Conservation (phyloP, 208 protist genomes). For the Crithidia sp. region DNA sequence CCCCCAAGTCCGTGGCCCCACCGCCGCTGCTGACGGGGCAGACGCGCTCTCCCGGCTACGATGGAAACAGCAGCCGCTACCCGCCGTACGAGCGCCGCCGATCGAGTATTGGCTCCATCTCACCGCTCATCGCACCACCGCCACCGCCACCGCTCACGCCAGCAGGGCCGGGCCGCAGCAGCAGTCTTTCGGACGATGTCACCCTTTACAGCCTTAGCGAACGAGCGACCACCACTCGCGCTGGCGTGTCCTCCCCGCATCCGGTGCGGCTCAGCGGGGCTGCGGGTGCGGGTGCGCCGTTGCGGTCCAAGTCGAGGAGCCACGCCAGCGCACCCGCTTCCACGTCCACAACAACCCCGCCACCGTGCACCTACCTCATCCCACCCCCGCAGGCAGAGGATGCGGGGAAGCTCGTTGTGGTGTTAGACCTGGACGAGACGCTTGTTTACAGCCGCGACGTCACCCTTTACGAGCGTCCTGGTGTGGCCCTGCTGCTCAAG, state of each 20-base stretch:
- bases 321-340: not conserved
- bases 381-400: slow-evolving; percentile 49
- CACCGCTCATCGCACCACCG: not conserved
- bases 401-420: slow-evolving; percentile 79
- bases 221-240: not conserved
- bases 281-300: not conserved
- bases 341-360: not conserved
- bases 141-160: not conserved
- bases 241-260: not conserved
- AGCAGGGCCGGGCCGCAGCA: not conserved
- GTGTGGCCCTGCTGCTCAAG: slow-evolving; percentile 59
- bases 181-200: not conserved
- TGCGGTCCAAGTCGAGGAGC: not conserved
- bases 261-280: not conserved
- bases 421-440: slow-evolving; percentile 91
- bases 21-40: slow-evolving; percentile 8
- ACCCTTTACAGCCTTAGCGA: not conserved
- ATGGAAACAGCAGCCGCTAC: not conserved
- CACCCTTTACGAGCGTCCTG: slow-evolving; percentile 65
- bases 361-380: slow-evolving; percentile 44
- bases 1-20: not conserved
- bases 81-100: not conserved
- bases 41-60: not conserved
- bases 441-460: slow-evolving; percentile 78
- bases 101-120: slow-evolving; percentile 1